Conservation (phyloP, 2,329 filamentous ascomycete genomes). For the Trichoderma sp. region DNA sequence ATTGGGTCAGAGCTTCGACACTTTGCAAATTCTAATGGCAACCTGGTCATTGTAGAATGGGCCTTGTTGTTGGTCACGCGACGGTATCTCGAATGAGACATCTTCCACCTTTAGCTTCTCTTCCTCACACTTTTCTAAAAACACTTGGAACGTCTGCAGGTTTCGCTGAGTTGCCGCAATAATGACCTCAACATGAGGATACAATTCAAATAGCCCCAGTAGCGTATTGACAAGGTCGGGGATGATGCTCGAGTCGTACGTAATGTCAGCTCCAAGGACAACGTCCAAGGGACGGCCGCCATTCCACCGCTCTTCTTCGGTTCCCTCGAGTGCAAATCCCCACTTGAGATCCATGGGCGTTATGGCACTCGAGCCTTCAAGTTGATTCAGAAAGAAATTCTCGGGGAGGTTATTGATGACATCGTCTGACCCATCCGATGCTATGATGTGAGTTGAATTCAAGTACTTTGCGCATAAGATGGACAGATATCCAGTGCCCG, state of each 20-base stretch:
- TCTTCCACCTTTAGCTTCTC: slow-evolving; percentile 47
- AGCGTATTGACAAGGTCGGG: slow-evolving; percentile 66
- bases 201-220: slow-evolving; percentile 59
- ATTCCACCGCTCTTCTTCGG: slow-evolving; percentile 58
- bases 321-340: slow-evolving; percentile 61
- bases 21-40: slow-evolving; percentile 56
- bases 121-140: slow-evolving; percentile 59
- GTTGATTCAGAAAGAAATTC: slow-evolving; percentile 68
- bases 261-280: slow-evolving; percentile 76
- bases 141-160: slow-evolving; percentile 65
- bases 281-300: slow-evolving; percentile 56
- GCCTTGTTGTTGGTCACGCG: slow-evolving; percentile 51
- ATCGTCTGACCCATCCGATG: slow-evolving; percentile 73
- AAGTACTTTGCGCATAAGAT: slow-evolving; percentile 73
- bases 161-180: slow-evolving; percentile 74
- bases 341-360: slow-evolving; percentile 61
- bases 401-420: slow-evolving; percentile 68
- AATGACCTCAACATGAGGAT: slow-evolving; percentile 59
- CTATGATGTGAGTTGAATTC: slow-evolving; percentile 58
- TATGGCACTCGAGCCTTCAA: slow-evolving; percentile 53
- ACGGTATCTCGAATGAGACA: slow-evolving; percentile 46
- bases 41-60: slow-evolving; percentile 66
- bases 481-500: slow-evolving; percentile 75
- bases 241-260: slow-evolving; percentile 68
- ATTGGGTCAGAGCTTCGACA: slow-evolving; percentile 30